These are phyloP conservation scores for Aspergillus floridensis DNA, from an alignment of 2,329 filamentous ascomycete species.

Conservation along the genomic window DNA sequence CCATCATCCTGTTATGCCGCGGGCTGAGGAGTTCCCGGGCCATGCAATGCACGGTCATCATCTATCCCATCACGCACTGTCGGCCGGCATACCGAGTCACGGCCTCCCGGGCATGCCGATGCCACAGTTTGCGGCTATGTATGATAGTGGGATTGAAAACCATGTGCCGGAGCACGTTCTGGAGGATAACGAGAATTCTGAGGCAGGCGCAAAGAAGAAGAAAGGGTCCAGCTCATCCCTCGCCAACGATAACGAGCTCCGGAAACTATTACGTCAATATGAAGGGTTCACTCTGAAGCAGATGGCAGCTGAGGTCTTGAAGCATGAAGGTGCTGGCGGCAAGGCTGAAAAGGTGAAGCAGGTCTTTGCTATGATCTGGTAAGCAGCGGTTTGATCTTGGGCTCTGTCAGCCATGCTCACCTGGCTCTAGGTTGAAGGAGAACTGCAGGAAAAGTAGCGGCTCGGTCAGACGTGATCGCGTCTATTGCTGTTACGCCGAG, in stretches of 20 bases:
- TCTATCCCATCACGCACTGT: constrained; percentile 36
- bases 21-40: constrained; percentile 38
- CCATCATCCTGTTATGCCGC: constrained; percentile 35
- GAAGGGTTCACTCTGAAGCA: constrained; percentile 46
- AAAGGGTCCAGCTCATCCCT: constrained; percentile 48
- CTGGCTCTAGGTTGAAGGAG: constrained; percentile 43
- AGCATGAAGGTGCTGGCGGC: constrained; percentile 49
- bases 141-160: constrained; percentile 43
- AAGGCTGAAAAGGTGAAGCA: constrained; percentile 53
- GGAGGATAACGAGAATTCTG: constrained; percentile 45
- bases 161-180: constrained; percentile 41
- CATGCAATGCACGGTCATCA: constrained; percentile 36
- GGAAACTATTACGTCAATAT: constrained; percentile 48
- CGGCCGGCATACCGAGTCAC: constrained; percentile 35
- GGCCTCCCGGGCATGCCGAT: constrained; percentile 33
- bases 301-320: constrained; percentile 49
- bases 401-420: constrained; percentile 11
- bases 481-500: constrained; percentile 93
- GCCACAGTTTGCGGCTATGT: constrained; percentile 40
- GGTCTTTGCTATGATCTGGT: constrained; percentile 54
- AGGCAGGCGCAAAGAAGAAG: constrained; percentile 44
- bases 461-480: constrained; percentile 86
- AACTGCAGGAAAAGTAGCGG: constrained; percentile 47
- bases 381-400: constrained; percentile 17
- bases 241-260: constrained; percentile 50